Conservation (phyloP, 306 rosid genomes). For the Quercus ilex region DNA sequence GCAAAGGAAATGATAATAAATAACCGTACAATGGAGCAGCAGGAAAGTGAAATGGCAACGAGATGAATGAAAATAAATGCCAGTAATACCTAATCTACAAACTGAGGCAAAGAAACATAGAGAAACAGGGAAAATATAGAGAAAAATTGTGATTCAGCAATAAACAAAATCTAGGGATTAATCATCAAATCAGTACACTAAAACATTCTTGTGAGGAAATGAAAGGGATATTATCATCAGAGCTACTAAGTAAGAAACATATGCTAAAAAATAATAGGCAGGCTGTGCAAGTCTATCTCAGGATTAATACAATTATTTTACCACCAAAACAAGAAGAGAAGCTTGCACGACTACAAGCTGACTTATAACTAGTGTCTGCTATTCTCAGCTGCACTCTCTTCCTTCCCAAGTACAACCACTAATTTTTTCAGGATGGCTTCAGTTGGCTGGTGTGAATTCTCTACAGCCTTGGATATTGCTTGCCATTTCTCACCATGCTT, state of each 20-base stretch:
- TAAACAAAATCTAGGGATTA: background rate
- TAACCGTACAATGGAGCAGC: background rate
- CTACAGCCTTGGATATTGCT: constrained; percentile 73
- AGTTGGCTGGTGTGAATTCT: constrained; percentile 80
- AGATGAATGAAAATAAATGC: background rate
- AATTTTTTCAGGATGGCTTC: constrained; percentile 82
- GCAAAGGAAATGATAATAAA: background rate
- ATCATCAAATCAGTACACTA: background rate
- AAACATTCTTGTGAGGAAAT: background rate
- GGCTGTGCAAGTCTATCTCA: background rate
- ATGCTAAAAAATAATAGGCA: background rate
- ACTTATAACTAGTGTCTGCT: constrained; percentile 34
- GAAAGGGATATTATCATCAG: background rate
- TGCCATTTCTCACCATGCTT: constrained; percentile 97
- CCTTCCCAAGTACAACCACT: constrained; percentile 75
- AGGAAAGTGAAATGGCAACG: background rate
- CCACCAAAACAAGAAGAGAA: background rate
- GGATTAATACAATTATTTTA: background rate
- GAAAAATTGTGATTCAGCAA: background rate
- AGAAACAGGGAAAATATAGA: background rate
- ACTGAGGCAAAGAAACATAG: background rate
- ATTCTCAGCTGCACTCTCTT: constrained; percentile 70
- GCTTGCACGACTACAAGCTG: background rate
- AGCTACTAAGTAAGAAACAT: background rate
- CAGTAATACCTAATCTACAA: background rate